Evolutionary conservation across 2,329 filamentous ascomycete species (phyloP).

Genomic region (Colletotrichum sp.): DNA sequence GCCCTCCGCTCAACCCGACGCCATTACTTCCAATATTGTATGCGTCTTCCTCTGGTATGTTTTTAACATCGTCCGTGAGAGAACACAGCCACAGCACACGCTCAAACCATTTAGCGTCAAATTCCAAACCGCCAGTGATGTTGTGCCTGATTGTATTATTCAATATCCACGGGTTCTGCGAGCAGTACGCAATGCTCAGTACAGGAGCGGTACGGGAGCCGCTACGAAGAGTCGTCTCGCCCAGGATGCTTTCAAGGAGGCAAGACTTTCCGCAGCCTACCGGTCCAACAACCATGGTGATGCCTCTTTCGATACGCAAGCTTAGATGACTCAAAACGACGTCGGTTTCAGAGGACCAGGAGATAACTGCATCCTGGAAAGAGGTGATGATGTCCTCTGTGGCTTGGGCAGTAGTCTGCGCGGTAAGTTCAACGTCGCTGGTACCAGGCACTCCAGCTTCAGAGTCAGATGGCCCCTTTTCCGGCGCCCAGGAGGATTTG

Average conservation of each 20-base stretch:
- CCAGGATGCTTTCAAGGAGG: neutral
- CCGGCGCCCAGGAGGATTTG: neutral
- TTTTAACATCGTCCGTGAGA: neutral
- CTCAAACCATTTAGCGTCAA: neutral
- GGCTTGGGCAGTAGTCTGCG: neutral
- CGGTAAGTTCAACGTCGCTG: neutral
- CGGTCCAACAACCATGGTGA: constrained; percentile 2
- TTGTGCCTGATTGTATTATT: constrained; percentile 2
- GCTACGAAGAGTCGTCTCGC: neutral
- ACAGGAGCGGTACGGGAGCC: neutral
- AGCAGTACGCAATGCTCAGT: neutral
- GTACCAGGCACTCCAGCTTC: neutral
- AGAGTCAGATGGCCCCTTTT: neutral
- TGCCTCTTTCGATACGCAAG: neutral
- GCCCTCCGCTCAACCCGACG: neutral
- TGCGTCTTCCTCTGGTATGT: neutral
- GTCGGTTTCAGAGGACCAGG: constrained; percentile 14
- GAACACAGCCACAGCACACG: neutral
- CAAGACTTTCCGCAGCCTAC: constrained; percentile 9
- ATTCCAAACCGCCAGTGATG: neutral
- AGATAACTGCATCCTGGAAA: neutral
- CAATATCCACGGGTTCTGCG: constrained; percentile 6
- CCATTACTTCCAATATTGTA: neutral
- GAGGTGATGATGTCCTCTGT: neutral
- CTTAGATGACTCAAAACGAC: neutral